A percentile compares a stretch with the other conserved stretches of the same genome.
phyloP scores from a whole-genome alignment of 768 basidiomycete genomes.

The Tephrocybe rancida region DNA sequence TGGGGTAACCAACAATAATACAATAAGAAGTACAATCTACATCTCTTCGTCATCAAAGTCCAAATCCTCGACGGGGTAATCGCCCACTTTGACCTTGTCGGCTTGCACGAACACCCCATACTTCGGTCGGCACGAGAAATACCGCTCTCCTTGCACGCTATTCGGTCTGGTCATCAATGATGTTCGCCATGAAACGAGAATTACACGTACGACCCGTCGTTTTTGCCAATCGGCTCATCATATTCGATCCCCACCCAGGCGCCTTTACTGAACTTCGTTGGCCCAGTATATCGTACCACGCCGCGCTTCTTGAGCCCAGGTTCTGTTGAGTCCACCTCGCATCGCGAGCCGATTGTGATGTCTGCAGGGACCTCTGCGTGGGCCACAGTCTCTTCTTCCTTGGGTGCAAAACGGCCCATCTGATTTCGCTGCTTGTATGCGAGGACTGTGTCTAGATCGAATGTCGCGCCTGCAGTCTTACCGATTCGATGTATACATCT shows the following conservation, averaged over 20 bases:
- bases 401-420: slow-evolving; percentile 84
- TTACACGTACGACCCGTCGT: slow-evolving; percentile 85
- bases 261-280: slow-evolving; percentile 73
- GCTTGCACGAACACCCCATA: slow-evolving; percentile 88
- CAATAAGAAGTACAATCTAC: slow-evolving; percentile 28
- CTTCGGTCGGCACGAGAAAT: slow-evolving; percentile 78
- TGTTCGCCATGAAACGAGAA: slow-evolving; percentile 2
- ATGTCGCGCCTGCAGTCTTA: neutral
- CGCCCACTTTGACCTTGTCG: slow-evolving; percentile 79
- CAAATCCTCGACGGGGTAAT: slow-evolving; percentile 85
- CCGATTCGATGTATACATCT: neutral
- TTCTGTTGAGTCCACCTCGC: slow-evolving; percentile 77
- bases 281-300: slow-evolving; percentile 82
- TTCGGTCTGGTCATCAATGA: neutral
- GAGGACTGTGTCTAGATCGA: slow-evolving; percentile 74
- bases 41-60: slow-evolving; percentile 79
- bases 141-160: slow-evolving; percentile 84
- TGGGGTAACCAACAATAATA: slow-evolving; percentile 9
- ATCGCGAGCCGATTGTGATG: slow-evolving; percentile 73
- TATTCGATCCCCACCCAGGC: slow-evolving; percentile 93
- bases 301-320: slow-evolving; percentile 78
- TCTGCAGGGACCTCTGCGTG: slow-evolving; percentile 34
- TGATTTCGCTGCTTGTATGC: slow-evolving; percentile 86
- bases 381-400: slow-evolving; percentile 32
- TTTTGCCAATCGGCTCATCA: slow-evolving; percentile 95